Evolutionary conservation across 2,329 filamentous ascomycete genomes (phyloP).

Genomic region (Colletotrichum sansevieriae): DNA sequence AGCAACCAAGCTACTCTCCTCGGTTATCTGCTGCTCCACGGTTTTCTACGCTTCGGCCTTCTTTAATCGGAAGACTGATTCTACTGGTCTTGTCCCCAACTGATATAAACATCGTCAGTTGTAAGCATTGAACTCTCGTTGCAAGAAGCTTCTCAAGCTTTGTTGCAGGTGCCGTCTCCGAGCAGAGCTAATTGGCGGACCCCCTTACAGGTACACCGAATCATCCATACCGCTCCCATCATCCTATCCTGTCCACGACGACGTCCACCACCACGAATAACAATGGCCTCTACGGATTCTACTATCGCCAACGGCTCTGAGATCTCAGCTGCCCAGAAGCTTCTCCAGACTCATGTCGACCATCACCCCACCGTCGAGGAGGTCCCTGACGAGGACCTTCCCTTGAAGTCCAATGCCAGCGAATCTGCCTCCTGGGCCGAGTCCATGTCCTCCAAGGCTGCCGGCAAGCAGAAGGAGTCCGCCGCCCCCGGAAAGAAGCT

Average conservation of each 20-base stretch:
- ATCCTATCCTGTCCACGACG: constrained; percentile 26
- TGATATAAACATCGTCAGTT: constrained; percentile 34
- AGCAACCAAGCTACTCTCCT: constrained; percentile 33
- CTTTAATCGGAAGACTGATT: constrained; percentile 40
- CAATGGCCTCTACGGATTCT: constrained; percentile 58
- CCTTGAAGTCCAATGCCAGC: constrained; percentile 62
- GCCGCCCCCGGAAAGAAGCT: constrained; percentile 62
- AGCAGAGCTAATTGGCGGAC: constrained; percentile 9
- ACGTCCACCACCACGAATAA: constrained; percentile 37
- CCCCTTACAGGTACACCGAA: constrained; percentile 40
- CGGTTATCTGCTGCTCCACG: constrained; percentile 40
- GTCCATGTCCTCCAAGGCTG: constrained; percentile 71
- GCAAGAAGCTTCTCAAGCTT: neutral
- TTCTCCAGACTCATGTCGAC: constrained; percentile 73
- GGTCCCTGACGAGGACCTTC: constrained; percentile 81
- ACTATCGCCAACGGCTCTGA: constrained; percentile 54
- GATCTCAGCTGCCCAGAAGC: constrained; percentile 70
- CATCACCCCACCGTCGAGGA: constrained; percentile 83
- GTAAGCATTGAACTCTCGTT: constrained; percentile 11
- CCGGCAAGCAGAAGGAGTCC: constrained; percentile 76
- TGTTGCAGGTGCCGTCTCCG: neutral
- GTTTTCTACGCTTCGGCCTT: constrained; percentile 41
- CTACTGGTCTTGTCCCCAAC: constrained; percentile 40
- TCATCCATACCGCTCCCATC: constrained; percentile 10
- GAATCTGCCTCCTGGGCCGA: constrained; percentile 61